Evolutionary conservation across 2,329 filamentous ascomycete genomes (phyloP).

Genomic region (Aureobasidium zeae): DNA sequence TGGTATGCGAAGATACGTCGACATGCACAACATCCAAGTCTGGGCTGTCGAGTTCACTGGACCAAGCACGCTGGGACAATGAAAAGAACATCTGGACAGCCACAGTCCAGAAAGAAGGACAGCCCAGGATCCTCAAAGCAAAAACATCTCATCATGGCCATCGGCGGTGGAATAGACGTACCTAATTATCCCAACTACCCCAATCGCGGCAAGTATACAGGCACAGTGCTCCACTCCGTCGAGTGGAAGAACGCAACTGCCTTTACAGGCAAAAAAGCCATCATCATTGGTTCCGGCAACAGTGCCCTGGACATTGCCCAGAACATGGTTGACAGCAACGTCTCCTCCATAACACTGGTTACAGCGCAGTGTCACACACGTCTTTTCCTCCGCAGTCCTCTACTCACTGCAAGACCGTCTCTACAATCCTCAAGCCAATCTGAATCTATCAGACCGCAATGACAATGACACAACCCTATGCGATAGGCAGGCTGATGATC

Average conservation of each 20-base stretch:
- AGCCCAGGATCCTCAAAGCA: constrained; percentile 15
- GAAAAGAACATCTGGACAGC: constrained; percentile 31
- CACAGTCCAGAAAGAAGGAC: constrained; percentile 3
- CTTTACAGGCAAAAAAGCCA: constrained; percentile 35
- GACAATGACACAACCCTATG: constrained; percentile 7
- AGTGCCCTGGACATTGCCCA: constrained; percentile 42
- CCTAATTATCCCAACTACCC: constrained; percentile 21
- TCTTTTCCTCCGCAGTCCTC: background rate
- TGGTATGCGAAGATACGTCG: constrained; percentile 9
- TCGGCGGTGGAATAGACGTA: constrained; percentile 26
- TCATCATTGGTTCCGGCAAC: constrained; percentile 42
- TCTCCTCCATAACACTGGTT: constrained; percentile 38
- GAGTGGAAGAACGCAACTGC: constrained; percentile 27
- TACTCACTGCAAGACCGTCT: constrained; percentile 16
- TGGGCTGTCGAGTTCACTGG: constrained; percentile 32
- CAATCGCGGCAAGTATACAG: constrained; percentile 27
- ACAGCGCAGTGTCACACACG: constrained; percentile 35
- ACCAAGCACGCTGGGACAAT: constrained; percentile 33
- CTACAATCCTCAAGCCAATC: constrained; percentile 19
- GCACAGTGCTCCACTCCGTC: constrained; percentile 30
- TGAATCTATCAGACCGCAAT: constrained; percentile 22
- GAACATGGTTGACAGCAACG: constrained; percentile 37
- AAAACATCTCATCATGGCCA: constrained; percentile 28
- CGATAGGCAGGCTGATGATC: constrained; percentile 8
- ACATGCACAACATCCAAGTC: constrained; percentile 31